Conservation (phyloP, 352 stramenopile species). For the Hyphochytrium catenoides region DNA sequence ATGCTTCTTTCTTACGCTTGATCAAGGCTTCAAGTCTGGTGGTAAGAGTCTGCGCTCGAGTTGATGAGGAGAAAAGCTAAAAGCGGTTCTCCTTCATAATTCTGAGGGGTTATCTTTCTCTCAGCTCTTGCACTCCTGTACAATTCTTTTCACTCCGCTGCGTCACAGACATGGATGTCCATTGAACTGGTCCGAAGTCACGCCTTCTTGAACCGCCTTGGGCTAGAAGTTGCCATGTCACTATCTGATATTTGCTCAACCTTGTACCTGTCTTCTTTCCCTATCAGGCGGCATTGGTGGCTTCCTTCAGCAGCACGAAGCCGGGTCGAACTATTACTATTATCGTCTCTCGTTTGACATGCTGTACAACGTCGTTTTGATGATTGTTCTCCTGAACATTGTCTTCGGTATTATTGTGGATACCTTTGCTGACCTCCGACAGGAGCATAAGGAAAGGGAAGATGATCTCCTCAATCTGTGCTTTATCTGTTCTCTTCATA, state of each 20-base stretch:
- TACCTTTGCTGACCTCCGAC: constrained; percentile 39
- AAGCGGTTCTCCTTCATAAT: too few relatives aligned
- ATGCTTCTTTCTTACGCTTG: constrained; percentile 35
- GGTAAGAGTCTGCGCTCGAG: too few relatives aligned
- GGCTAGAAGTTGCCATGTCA: too few relatives aligned
- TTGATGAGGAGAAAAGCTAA: too few relatives aligned
- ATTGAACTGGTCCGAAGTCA: too few relatives aligned
- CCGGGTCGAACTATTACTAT: constrained; percentile 19
- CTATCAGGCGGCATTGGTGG: constrained; percentile 26
- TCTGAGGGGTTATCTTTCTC: too few relatives aligned
- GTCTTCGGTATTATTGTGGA: constrained; percentile 53
- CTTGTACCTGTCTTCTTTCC: too few relatives aligned
- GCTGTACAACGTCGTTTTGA: constrained; percentile 33
- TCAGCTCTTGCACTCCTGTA: too few relatives aligned
- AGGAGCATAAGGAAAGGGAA: constrained; percentile 27
- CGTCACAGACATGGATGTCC: too few relatives aligned
- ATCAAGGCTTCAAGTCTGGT: constrained; percentile 37
- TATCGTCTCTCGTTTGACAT: constrained; percentile 27
- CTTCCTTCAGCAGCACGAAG: constrained; percentile 12
- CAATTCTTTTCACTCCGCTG: too few relatives aligned
- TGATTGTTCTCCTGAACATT: constrained; percentile 43
- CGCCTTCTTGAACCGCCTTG: too few relatives aligned
- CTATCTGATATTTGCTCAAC: too few relatives aligned
- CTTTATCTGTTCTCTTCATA: constrained; percentile 52
- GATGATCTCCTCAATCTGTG: constrained; percentile 36